Evolutionary conservation across 768 basidiomycete genomes (phyloP), one percentile per base, ranked within the genome.

Genomic region (Naganishia antarctica): DNA sequence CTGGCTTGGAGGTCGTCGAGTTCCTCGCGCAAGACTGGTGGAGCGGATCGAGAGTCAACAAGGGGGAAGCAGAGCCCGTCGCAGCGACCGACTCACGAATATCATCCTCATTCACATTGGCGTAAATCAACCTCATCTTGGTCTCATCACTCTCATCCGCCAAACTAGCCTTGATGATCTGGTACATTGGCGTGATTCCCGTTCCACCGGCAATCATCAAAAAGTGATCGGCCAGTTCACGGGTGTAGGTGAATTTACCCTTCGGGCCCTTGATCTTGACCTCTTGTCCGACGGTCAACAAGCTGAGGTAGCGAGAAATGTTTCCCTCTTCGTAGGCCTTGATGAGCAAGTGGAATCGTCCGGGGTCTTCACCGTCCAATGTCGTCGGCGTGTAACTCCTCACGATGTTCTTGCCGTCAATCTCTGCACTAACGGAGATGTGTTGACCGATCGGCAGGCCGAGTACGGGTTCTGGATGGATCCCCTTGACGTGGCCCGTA

Each of bases 271-370:
- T 94, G 81, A 98, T 84, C 69, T 85, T 86, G 69, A 96, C 82
- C 51, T 82, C 87, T 80, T 98, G 87, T 65, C 93, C 93, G 44
- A 93, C 82, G 67, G 88, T 90, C 74, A 97, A 84, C 47, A 84
- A 80, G 15, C 85, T 83, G 72, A 98, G 81, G 78, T 90, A 84
- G 67, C 86, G 85, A 11, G 96, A 98, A 75, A 99, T 90, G 82
- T 98, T 98, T 65, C 96, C 96, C 76, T 90, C 87, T 74, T 97
- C 94, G 74, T 99, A 99, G 7, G 91, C 92, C 87, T 99, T 99
- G 81, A 99, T 88, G 71, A 99, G 84, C 65, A 99, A 85, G 78
- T 97, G 93, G 77, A 99, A 98, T 80, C 88, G 84, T 51, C 96
- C 96, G 53, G 82, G 83, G 80, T 97, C 88, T 63, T 94, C 90